Percentiles rank a stretch among this genome's conserved stretches.
phyloP scores from a whole-genome alignment of 2,329 filamentous ascomycete genomes.

The Madurella fahalii region DNA sequence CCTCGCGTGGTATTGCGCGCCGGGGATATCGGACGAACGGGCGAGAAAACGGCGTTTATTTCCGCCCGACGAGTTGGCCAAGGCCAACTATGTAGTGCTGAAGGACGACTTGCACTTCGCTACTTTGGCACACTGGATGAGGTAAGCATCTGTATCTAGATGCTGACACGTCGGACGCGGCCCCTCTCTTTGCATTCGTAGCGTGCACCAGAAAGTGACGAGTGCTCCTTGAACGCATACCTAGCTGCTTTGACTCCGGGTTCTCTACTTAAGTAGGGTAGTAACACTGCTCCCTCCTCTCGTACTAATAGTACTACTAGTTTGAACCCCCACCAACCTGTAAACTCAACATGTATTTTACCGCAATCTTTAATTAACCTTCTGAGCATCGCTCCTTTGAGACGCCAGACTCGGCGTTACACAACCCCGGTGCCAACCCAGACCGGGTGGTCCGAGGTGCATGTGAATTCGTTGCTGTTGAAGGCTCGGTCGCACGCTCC shows the following conservation, averaged over 20 bases:
- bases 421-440: conserved; percentile 31
- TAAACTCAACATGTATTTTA: not conserved
- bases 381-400: not conserved
- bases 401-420: not conserved
- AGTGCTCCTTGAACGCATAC: no score
- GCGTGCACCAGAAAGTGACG: no score
- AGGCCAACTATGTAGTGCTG: conserved; percentile 31
- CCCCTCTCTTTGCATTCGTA: no score
- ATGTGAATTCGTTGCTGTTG: conserved; percentile 28
- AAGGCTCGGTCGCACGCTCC: conserved; percentile 29
- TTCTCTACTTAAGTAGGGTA: no score
- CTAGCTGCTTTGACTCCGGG: no score
- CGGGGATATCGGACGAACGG: conserved; percentile 40
- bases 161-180: not conserved
- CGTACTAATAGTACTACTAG: no score
- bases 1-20: conserved; percentile 42
- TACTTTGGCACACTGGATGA: conserved; percentile 35
- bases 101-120: conserved; percentile 43
- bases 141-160: conserved; percentile 34
- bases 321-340: not conserved
- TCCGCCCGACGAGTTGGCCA: conserved; percentile 37
- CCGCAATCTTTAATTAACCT: not conserved
- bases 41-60: conserved; percentile 42
- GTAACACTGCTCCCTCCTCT: no score
- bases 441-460: conserved; percentile 28